These are phyloP conservation scores for Prunus campanulata DNA, from an alignment of 306 rosid species.

Conservation along the genomic window DNA sequence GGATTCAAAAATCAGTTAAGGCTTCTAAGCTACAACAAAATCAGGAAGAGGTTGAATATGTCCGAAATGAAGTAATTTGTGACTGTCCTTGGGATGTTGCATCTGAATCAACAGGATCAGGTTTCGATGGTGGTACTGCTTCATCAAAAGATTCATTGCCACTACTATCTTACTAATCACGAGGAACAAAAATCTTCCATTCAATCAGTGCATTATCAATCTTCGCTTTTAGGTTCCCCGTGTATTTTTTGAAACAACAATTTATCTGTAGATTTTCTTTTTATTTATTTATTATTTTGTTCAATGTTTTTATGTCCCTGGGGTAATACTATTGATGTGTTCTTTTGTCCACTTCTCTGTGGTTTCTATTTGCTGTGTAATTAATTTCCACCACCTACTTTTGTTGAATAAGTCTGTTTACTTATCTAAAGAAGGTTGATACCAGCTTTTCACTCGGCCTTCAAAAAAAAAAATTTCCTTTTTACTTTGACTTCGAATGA, in stretches of 20 bases:
- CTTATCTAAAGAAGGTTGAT: too few species aligned
- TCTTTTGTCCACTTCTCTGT: too few species aligned
- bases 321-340: neutral
- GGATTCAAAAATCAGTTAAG: conserved; percentile 9
- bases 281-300: too few species aligned
- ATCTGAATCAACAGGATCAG: neutral
- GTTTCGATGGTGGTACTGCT: neutral
- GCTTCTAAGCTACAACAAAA: neutral
- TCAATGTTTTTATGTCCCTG: neutral
- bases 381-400: too few species aligned
- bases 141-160: conserved; percentile 1
- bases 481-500: too few species aligned
- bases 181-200: neutral
- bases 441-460: too few species aligned
- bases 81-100: conserved; percentile 2
- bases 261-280: too few species aligned
- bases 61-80: neutral
- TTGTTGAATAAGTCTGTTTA: too few species aligned
- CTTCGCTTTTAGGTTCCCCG: neutral
- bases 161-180: neutral
- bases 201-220: too few species aligned
- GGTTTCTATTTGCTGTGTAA: too few species aligned
- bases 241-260: too few species aligned
- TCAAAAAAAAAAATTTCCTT: too few species aligned
- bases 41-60: conserved; percentile 13